These are phyloP conservation scores for Boletus vinaceobasis DNA, from an alignment of 768 basidiomycete species.

Conservation along the genomic window DNA sequence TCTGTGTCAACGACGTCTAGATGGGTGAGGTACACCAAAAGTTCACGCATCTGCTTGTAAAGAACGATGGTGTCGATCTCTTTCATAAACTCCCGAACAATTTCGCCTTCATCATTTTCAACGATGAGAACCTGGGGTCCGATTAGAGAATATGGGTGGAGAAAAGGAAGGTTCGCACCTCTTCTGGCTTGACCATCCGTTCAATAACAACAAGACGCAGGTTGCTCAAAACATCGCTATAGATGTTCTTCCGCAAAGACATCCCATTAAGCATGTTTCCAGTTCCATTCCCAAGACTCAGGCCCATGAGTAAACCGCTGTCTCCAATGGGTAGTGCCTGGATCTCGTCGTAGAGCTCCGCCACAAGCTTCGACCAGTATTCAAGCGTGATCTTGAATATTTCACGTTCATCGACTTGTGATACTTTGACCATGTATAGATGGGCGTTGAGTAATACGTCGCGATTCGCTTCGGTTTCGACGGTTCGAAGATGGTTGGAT, in stretches of 20 bases:
- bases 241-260: slow-evolving; percentile 88
- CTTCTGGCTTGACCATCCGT: slow-evolving; percentile 99
- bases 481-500: slow-evolving; percentile 86
- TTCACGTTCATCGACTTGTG: slow-evolving; percentile 96
- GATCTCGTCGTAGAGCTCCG: slow-evolving; percentile 96
- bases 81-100: slow-evolving; percentile 99
- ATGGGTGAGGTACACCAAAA: slow-evolving; percentile 96
- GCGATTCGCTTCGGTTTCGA: slow-evolving; percentile 87
- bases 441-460: slow-evolving; percentile 96
- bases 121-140: slow-evolving; percentile 83
- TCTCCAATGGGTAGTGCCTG: slow-evolving; percentile 88
- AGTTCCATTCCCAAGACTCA: slow-evolving; percentile 69
- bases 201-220: slow-evolving; percentile 94
- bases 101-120: slow-evolving; percentile 99
- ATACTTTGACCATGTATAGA: slow-evolving; percentile 97
- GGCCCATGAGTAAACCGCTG: slow-evolving; percentile 80
- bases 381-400: slow-evolving; percentile 99
- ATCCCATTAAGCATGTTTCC: slow-evolving; percentile 72
- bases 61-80: slow-evolving; percentile 97
- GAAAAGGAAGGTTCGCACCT: slow-evolving; percentile 49
- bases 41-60: slow-evolving; percentile 98
- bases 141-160: slow-evolving; percentile 5
- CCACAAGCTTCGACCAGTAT: slow-evolving; percentile 95
- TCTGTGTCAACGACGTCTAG: slow-evolving; percentile 95
- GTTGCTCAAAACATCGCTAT: slow-evolving; percentile 92